Evolutionary conservation across 257 asterid species (phyloP), one percentile per base, ranked within the genome.

Genomic region (Plantago ovata): DNA sequence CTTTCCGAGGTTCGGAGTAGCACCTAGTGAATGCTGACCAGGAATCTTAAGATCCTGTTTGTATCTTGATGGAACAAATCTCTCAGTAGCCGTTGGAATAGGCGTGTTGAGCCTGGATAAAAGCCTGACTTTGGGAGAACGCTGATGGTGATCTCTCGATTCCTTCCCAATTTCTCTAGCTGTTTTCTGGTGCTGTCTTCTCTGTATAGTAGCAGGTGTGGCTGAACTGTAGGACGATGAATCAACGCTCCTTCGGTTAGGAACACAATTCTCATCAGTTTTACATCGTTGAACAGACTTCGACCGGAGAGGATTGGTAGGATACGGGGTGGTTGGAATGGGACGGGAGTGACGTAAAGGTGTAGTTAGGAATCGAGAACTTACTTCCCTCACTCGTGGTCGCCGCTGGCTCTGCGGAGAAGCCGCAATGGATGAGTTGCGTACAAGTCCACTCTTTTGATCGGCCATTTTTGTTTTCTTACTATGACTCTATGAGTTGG

Each of bases 21-120:
- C 89, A 73, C 81, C 89, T 23, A 71, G 94, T 72, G 81, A 65
- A n/a, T 86, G 72, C 75, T 83, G 73, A 18, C 83, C 49, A 4
- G 61, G 61, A 57, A 65, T 74, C 15, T 63, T 78, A 13, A 81
- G 51, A 46, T 63, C 68, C 45, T 56, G 76, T 70, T 79, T 72
- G 46, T 80, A 89, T 68, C 94, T 75, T 19, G 97, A 89, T 1
- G 77, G 87, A 18, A 86, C 81, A 45, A 78, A 45, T 52, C 92
- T 72, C 40, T 84, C 87, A 1, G 73, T 69, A 46, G 74, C 79
- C 10, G 38, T 43, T 19, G 70, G 61, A 19, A 54, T 53, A 6
- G 95, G 94, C 7, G 95, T 81, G 60, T 81, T 85, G 1, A 74
- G 78, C 70, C 93, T 69, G 2, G 78, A 61, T 12, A 48, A 60